These are phyloP conservation scores for Apiospora pterosperma DNA, from an alignment of 2,329 filamentous ascomycete genomes.

Conservation along the genomic window DNA sequence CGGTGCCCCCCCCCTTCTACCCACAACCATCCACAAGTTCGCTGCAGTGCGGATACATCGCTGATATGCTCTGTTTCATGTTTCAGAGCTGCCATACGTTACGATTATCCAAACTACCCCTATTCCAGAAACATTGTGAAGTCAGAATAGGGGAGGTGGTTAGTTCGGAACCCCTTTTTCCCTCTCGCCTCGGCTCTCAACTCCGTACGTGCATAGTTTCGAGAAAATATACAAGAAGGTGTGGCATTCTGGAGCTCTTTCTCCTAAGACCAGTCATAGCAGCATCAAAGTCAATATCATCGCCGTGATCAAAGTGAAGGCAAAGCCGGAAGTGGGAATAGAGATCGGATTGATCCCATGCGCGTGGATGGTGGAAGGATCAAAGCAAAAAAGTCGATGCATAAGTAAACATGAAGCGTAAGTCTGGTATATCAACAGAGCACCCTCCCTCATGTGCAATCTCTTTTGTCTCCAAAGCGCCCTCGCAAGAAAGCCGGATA, in stretches of 20 bases:
- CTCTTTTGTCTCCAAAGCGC: background rate
- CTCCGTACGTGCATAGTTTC: too few relatives aligned
- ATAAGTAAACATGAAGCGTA: background rate
- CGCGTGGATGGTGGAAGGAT: background rate
- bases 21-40: background rate
- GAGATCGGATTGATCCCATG: background rate
- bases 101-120: too few relatives aligned
- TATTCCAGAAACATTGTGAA: too few relatives aligned
- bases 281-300: background rate
- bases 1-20: background rate
- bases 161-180: too few relatives aligned
- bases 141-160: too few relatives aligned
- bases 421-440: background rate
- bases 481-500: background rate
- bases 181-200: too few relatives aligned
- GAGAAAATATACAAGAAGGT: background rate
- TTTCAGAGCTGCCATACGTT: too few relatives aligned
- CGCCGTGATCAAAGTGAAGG: background rate
- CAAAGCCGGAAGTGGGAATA: background rate
- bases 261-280: background rate
- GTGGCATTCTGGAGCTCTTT: background rate
- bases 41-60: too few relatives aligned
- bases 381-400: background rate
- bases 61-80: too few relatives aligned
- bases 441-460: background rate